phyloP scores from a whole-genome alignment of 2,329 filamentous ascomycete species.

The Colletotrichum sp. region DNA sequence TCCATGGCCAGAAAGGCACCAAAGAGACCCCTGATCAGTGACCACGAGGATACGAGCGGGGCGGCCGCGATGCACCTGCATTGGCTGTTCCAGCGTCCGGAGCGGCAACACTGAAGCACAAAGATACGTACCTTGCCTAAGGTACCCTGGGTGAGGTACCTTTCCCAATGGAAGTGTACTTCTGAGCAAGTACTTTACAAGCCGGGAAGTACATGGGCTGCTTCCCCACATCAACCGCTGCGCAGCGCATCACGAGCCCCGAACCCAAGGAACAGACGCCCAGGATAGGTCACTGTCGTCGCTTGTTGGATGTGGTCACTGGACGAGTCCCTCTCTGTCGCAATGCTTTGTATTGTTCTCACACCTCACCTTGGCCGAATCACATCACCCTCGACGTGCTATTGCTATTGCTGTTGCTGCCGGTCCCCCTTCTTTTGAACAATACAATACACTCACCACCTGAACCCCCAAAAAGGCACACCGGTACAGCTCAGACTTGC shows the following conservation, averaged over 20 bases:
- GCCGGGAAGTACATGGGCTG: neutral
- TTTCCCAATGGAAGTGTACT: neutral
- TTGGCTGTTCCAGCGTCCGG: constrained; percentile 19
- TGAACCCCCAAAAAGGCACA: neutral
- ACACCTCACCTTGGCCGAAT: neutral
- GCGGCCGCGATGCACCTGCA: constrained; percentile 21
- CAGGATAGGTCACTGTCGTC: neutral
- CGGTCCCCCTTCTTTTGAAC: neutral
- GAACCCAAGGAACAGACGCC: neutral
- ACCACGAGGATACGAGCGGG: constrained; percentile 20
- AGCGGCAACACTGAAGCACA: neutral
- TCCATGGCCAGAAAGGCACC: neutral
- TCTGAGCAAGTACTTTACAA: neutral
- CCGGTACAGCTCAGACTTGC: neutral
- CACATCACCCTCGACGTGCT: neutral
- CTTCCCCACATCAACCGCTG: constrained; percentile 6
- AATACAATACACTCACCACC: neutral
- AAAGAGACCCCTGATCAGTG: constrained; percentile 14
- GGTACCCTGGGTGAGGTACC: neutral
- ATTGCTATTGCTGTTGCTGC: neutral
- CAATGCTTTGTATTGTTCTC: neutral
- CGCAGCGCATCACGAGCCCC: constrained; percentile 20
- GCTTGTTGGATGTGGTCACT: neutral
- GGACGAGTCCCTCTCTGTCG: neutral
- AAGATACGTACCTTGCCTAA: neutral